Base-by-base conservation (phyloP, 2,329 filamentous ascomycete species). In the Stagonosporopsis rhizophila region DNA sequence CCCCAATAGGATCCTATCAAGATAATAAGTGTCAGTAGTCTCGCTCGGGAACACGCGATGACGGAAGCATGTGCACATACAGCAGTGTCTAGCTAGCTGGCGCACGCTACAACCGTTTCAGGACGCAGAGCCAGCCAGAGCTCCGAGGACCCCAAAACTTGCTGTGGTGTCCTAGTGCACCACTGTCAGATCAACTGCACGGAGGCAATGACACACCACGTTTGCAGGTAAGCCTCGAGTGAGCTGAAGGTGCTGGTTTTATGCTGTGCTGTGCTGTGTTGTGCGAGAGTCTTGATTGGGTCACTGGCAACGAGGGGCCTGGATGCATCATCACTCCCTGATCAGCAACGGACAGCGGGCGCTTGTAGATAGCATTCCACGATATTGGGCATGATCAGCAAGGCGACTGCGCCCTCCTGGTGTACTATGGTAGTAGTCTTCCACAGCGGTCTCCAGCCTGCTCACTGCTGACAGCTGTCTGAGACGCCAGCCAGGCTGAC, bases 331-430 rank as follows among this genome's bases (percentile, higher is more conserved):
- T 30, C 41, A 44, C 32, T 30, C 37, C 30, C 37, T 9, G 47
- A 51, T 51, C 42, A 42, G 46, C 47, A 32, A 25, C 38, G 37
- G 23, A 46, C 15, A 42, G 42, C 47, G 53, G 53, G 20, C 41
- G 20, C 53, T 51, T 56, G 37, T 2, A 30, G 20, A 37, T 50
- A 46, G 52, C 3, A 12, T 48, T 34, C 41, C 30, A n/a, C 23
- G n/a, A 28, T 25, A 32, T 15, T 47, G 53, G 41, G 38, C 23
- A 44, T 46, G 52, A 56, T 50, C 35, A 56, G 46, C 53, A 56
- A 35, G 47, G 46, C 27, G 37, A 37, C 37, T 56, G 15, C 35
- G 23, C 41, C 17, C 22, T 46, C 30, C 38, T 38, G 17, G 41
- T 41, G 7, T n/a, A n/a, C n/a, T n/a, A n/a, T n/a, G n/a, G n/a